These are phyloP conservation scores for Trypanosomatidae sp. DNA, from an alignment of 208 protist species.

Conservation along the genomic window DNA sequence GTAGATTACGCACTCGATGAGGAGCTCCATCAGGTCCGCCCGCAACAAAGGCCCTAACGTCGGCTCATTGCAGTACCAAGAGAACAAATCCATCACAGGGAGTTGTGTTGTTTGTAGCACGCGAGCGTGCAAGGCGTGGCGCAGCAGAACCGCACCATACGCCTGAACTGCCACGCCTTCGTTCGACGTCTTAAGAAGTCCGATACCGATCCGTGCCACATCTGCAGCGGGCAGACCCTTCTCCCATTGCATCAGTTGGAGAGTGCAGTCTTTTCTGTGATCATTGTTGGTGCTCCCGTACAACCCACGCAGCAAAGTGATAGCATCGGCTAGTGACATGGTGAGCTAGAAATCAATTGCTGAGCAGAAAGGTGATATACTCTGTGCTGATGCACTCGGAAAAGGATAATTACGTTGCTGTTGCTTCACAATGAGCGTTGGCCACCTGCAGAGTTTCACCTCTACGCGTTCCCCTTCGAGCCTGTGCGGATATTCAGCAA, in stretches of 20 bases:
- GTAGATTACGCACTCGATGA: conserved; percentile 65
- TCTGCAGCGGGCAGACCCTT: conserved; percentile 38
- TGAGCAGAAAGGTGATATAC: neutral
- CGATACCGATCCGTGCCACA: conserved; percentile 45
- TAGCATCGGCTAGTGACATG: conserved; percentile 33
- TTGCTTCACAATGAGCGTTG: neutral
- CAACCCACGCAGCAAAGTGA: conserved; percentile 36
- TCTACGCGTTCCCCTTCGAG: neutral
- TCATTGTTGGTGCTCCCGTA: conserved; percentile 55
- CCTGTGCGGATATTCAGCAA: neutral
- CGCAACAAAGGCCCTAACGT: conserved; percentile 48
- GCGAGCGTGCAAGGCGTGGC: conserved; percentile 38
- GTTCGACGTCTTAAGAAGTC: conserved; percentile 43
- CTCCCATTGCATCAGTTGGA: conserved; percentile 56
- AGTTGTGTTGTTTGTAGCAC: conserved; percentile 31
- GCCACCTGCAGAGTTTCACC: neutral
- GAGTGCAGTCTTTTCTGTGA: conserved; percentile 29
- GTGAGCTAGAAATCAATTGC: neutral
- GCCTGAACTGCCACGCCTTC: conserved; percentile 63
- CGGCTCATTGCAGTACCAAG: conserved; percentile 72
- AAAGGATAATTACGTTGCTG: neutral
- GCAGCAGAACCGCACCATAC: conserved; percentile 79
- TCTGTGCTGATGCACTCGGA: neutral
- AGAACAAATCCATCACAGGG: conserved; percentile 59
- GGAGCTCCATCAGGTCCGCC: conserved; percentile 54